Conservation (phyloP, 768 basidiomycete genomes). For the Amanita subjunquillea region DNA sequence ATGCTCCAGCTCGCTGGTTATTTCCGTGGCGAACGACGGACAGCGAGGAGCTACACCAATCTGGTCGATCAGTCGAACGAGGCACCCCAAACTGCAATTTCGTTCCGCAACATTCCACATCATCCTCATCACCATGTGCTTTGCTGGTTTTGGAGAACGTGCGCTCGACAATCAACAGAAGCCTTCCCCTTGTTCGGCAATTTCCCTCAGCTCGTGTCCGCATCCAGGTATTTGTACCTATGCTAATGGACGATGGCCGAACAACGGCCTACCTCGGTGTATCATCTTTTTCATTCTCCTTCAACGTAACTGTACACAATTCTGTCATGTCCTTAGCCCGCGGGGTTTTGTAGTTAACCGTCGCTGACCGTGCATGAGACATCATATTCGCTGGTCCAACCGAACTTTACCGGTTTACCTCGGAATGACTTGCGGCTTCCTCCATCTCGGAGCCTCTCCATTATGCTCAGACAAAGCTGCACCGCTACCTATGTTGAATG, state of each 20-base stretch:
- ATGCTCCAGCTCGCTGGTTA: background rate
- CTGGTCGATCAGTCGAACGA: background rate
- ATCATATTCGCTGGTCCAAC: no score
- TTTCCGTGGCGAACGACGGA: background rate
- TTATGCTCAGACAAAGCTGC: background rate
- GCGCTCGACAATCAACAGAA: slow-evolving; percentile 1
- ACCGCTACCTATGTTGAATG: background rate
- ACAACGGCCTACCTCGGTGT: background rate
- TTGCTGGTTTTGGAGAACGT: background rate
- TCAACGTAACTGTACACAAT: background rate
- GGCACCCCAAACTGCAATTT: background rate
- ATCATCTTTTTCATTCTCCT: background rate
- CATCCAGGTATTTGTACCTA: background rate
- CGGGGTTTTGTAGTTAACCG: background rate
- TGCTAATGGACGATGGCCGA: background rate
- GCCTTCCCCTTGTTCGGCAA: background rate
- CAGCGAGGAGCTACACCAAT: background rate
- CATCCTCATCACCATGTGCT: background rate
- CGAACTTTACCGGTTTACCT: no score
- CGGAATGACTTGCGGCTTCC: no score
- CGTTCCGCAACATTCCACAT: background rate
- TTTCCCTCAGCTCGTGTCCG: background rate
- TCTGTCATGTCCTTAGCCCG: background rate
- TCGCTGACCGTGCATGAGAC: no score
- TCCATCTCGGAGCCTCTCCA: background rate